A percentile compares a stretch with the other conserved stretches of the same genome.
These are phyloP conservation scores for Eucalyptus pauciflora DNA, from an alignment of 345 rosid genomes.

Conservation along the genomic window DNA sequence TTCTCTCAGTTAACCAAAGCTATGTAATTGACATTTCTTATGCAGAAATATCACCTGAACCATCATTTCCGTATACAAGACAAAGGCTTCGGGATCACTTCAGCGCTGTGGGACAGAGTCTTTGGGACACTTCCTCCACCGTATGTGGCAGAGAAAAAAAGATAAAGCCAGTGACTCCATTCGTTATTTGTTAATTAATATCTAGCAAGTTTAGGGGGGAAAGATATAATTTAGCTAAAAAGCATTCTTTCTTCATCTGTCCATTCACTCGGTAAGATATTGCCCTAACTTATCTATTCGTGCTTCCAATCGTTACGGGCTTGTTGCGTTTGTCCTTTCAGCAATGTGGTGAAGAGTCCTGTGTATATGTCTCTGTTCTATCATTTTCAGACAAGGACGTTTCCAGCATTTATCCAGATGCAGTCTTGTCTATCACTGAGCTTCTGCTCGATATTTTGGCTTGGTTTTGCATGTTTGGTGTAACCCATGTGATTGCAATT, in stretches of 20 bases:
- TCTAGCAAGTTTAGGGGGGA: background rate
- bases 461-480: background rate
- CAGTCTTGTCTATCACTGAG: background rate
- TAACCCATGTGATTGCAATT: background rate
- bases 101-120: constrained; percentile 78
- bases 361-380: background rate
- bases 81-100: constrained; percentile 88
- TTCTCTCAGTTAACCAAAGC: background rate
- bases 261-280: background rate
- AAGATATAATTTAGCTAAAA: background rate
- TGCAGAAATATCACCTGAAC: constrained; percentile 90
- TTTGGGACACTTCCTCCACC: constrained; percentile 73
- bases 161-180: background rate
- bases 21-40: background rate
- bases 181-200: background rate
- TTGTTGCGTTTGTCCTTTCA: background rate
- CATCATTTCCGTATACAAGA: constrained; percentile 90
- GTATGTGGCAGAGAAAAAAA: constrained; percentile 17
- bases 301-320: background rate
- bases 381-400: background rate
- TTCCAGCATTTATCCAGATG: background rate
- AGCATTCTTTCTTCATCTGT: background rate
- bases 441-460: background rate
- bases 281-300: background rate
- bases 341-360: background rate